Evolutionary conservation across 2,329 filamentous ascomycete genomes (phyloP).

Genomic region (Fusarium aywerte): DNA sequence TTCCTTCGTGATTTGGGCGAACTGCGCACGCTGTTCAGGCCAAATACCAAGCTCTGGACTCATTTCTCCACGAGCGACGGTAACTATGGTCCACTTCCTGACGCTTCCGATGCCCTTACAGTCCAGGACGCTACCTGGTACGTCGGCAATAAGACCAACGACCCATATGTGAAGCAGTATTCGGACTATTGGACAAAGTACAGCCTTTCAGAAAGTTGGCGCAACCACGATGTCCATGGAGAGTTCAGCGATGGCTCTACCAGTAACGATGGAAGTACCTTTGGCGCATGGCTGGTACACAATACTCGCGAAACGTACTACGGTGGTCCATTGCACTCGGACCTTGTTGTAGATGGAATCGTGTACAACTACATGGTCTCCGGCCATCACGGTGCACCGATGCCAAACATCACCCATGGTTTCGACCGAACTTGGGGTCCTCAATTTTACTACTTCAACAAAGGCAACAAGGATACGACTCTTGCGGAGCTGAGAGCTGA

Average conservation of each 20-base stretch:
- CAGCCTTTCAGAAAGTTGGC: constrained; percentile 67
- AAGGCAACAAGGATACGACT: constrained; percentile 4
- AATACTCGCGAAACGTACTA: constrained; percentile 71
- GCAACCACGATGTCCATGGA: constrained; percentile 68
- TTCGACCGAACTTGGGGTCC: constrained; percentile 73
- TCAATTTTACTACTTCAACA: constrained; percentile 70
- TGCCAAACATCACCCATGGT: constrained; percentile 70
- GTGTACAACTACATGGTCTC: constrained; percentile 71
- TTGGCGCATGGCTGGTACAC: constrained; percentile 70
- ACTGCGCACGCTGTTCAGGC: constrained; percentile 68
- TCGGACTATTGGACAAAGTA: constrained; percentile 74
- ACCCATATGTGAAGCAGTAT: constrained; percentile 64
- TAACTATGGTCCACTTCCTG: constrained; percentile 61
- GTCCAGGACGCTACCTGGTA: constrained; percentile 73
- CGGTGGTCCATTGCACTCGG: constrained; percentile 68
- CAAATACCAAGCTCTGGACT: constrained; percentile 68
- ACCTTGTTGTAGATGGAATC: constrained; percentile 70
- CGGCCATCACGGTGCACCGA: constrained; percentile 70
- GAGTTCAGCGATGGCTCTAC: constrained; percentile 52
- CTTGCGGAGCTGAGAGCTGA: constrained; percentile 25
- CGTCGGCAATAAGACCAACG: constrained; percentile 62
- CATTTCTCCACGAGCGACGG: constrained; percentile 66
- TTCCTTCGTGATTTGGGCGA: constrained; percentile 68
- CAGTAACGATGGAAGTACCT: constrained; percentile 61
- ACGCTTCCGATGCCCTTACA: constrained; percentile 52